Conservation (phyloP, 306 rosid genomes). For the Lupinus albus region DNA sequence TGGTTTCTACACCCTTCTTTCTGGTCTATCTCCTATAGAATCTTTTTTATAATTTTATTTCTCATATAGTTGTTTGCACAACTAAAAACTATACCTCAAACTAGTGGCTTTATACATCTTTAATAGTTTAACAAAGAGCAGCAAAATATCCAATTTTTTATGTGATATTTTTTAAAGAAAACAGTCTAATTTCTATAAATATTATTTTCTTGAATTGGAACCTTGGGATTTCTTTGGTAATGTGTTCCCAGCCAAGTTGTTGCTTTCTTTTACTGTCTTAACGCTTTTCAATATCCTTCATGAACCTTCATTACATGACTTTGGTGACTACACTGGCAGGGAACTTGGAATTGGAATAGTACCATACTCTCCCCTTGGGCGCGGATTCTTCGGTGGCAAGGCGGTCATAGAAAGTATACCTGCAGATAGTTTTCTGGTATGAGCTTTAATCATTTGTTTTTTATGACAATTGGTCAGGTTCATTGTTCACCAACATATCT, state of each 20-base stretch:
- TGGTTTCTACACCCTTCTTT: neutral
- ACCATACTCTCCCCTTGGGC: slow-evolving; percentile 87
- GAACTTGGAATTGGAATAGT: slow-evolving; percentile 84
- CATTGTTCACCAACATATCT: slow-evolving; percentile 4
- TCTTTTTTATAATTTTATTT: slow-evolving; percentile 2
- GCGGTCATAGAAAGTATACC: slow-evolving; percentile 66
- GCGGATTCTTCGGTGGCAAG: slow-evolving; percentile 86
- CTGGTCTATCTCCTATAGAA: neutral
- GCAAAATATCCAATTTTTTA: neutral
- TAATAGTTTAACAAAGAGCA: neutral
- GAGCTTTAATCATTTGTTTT: slow-evolving; percentile 23
- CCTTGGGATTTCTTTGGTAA: slow-evolving; percentile 1
- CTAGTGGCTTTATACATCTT: neutral
- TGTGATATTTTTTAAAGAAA: slow-evolving; percentile 10
- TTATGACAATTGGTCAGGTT: slow-evolving; percentile 15
- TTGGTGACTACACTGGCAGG: slow-evolving; percentile 43
- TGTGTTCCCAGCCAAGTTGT: neutral
- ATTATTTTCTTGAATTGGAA: neutral
- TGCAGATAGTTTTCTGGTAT: slow-evolving; percentile 54
- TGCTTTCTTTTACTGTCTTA: slow-evolving; percentile 18
- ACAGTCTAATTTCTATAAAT: slow-evolving; percentile 12
- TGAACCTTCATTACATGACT: neutral
- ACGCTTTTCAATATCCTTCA: neutral
- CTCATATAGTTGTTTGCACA: neutral
- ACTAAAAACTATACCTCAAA: neutral